Base-by-base conservation (phyloP, 1,284 basidiomycete genomes). In the Fistulina hepatica region DNA sequence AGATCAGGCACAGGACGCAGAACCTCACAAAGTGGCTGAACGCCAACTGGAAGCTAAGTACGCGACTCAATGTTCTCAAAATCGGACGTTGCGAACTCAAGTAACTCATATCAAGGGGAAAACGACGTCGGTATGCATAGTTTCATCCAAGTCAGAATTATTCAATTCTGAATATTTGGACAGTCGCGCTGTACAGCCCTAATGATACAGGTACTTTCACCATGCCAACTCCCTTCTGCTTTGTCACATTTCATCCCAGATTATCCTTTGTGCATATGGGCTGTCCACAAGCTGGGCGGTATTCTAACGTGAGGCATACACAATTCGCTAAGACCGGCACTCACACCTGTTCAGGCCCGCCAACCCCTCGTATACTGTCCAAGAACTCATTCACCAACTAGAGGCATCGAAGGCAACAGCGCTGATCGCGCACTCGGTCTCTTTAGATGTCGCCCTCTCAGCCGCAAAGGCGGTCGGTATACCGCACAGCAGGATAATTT, bases 211-310 rank as follows among this genome's bases (percentile, higher is more conserved):
- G 80, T 76, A 43, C 36, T 34, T 36, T 6, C 10, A 33, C 32
- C 24, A 33, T 30, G 6, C 21, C 19, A 34, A 20, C n/a, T 36
- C 21, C 23, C 17, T 33, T 31, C 15, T 39, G 46, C 34, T 34
- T 17, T 17, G 16, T 40, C 42, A 35, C 34, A 38, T 19, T 17
- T 24, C 30, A 13, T 36, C 23, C 19, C 44, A 81, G 84, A 86
- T 53, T 90, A 85, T 45, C 72, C 76, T 1, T 62, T 76, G 7
- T 64, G 64, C 2, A 60, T 88, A 9, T 90, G 86, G 84, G 88
- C 82, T 2, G 57, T 65, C 2, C 83, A 88, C 47, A 69, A 72
- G 28, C 57, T 86, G 10, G 84, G 85, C 9, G 85, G 65, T 3
- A 71, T 81, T 36, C 64, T 81, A 54, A 79, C 79, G 67, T 75